A percentile compares a stretch with the other conserved stretches of the same genome.
Evolutionary conservation across 2,329 filamentous ascomycete genomes (phyloP).

Genomic region (Fusarium austroafricanum): DNA sequence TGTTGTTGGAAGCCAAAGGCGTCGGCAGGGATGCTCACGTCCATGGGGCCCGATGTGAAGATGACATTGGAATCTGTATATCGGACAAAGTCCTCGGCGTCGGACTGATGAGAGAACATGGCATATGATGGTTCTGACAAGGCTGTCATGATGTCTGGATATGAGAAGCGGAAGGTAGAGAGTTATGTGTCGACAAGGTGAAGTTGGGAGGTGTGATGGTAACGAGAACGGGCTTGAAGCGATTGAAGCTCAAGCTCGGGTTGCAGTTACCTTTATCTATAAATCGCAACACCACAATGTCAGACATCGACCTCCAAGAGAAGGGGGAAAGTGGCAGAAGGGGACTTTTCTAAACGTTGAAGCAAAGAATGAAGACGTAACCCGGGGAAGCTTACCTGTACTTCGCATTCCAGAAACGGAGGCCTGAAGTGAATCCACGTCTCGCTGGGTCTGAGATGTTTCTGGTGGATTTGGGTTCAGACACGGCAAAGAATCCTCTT

Average conservation of each 20-base stretch:
- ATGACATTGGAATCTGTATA: constrained; percentile 58
- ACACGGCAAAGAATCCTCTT: constrained; percentile 18
- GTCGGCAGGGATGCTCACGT: constrained; percentile 62
- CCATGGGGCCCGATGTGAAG: constrained; percentile 58
- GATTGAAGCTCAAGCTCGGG: constrained; percentile 34
- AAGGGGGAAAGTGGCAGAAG: constrained; percentile 17
- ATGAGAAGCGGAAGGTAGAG: constrained; percentile 7
- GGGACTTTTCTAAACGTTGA: constrained; percentile 12
- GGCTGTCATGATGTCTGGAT: constrained; percentile 45
- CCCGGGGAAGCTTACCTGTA: constrained; percentile 43
- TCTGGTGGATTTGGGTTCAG: constrained; percentile 23
- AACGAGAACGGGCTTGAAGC: constrained; percentile 32
- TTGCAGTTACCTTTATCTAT: constrained; percentile 45
- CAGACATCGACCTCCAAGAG: constrained; percentile 21
- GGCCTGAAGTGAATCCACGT: constrained; percentile 33
- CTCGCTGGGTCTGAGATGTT: constrained; percentile 40
- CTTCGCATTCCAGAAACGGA: constrained; percentile 46
- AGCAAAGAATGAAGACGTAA: constrained; percentile 20
- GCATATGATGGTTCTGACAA: constrained; percentile 47
- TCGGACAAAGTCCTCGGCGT: constrained; percentile 56
- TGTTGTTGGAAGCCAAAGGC: constrained; percentile 57
- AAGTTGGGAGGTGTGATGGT: constrained; percentile 20
- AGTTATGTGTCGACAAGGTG: constrained; percentile 3
- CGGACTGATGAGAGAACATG: constrained; percentile 47
- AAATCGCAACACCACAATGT: constrained; percentile 30